A percentile compares a stretch with the other conserved stretches of the same genome.
These are phyloP conservation scores for Rhododendron griersonianum DNA, from an alignment of 148 eudicot species.

Conservation along the genomic window DNA sequence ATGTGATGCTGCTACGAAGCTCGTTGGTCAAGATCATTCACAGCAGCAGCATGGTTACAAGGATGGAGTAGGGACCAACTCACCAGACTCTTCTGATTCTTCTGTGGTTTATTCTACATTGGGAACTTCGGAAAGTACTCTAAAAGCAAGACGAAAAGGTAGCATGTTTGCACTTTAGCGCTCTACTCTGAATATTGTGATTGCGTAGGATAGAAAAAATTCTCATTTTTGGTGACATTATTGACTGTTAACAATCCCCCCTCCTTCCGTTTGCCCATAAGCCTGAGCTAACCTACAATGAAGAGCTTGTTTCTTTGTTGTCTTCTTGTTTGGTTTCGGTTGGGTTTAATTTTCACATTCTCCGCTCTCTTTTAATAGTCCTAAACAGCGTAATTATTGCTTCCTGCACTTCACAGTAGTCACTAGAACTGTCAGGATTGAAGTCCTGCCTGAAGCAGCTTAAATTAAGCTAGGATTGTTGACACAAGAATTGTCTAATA, in stretches of 20 bases:
- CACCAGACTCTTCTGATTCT: not conserved
- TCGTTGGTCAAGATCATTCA: not conserved
- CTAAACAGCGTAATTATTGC: not conserved
- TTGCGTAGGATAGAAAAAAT: not conserved
- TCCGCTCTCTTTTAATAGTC: not conserved
- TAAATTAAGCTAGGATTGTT: not conserved
- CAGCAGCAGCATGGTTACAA: slow-evolving; percentile 5
- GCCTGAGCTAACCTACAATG: not conserved
- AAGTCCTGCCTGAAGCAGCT: not conserved
- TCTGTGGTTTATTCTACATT: not conserved
- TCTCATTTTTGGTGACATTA: not conserved
- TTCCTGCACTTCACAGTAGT: not conserved
- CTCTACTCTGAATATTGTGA: not conserved
- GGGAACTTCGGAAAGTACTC: not conserved
- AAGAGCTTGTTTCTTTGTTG: not conserved
- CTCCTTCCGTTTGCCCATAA: not conserved
- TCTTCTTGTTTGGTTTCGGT: not conserved
- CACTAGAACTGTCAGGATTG: not conserved
- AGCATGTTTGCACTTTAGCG: not conserved
- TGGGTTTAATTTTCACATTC: not conserved
- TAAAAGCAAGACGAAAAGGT: not conserved
- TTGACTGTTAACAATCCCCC: not conserved
- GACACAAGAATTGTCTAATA: not conserved
- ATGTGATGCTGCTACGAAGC: not conserved
- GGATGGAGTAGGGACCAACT: not conserved